These are phyloP conservation scores for Macrolepiota dolichaula DNA, from an alignment of 768 basidiomycete species.

Conservation along the genomic window DNA sequence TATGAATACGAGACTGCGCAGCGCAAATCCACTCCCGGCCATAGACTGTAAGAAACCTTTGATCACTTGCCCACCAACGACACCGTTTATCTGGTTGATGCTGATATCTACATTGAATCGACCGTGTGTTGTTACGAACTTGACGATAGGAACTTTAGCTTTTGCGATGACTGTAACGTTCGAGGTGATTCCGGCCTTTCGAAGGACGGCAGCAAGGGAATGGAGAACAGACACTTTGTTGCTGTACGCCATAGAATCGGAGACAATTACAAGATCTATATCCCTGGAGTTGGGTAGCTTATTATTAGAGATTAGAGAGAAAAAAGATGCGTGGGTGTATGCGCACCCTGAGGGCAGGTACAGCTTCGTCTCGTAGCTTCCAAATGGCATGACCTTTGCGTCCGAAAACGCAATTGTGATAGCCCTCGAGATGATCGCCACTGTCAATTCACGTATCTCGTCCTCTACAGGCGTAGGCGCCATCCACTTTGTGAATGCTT, in stretches of 20 bases:
- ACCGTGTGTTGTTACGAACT: slow-evolving; percentile 82
- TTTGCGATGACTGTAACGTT: slow-evolving; percentile 86
- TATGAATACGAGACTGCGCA: slow-evolving; percentile 82
- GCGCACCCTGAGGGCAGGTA: slow-evolving; percentile 90
- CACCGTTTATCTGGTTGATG: slow-evolving; percentile 85
- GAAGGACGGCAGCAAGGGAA: slow-evolving; percentile 74
- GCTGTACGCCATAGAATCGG: slow-evolving; percentile 66
- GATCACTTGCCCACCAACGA: slow-evolving; percentile 75
- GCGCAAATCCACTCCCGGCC: slow-evolving; percentile 49
- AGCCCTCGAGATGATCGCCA: slow-evolving; percentile 64
- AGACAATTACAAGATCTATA: slow-evolving; percentile 92
- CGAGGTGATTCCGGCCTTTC: slow-evolving; percentile 66
- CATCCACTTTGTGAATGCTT: slow-evolving; percentile 86
- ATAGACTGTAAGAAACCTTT: slow-evolving; percentile 60
- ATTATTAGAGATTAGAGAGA: slow-evolving; percentile 16
- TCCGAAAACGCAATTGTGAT: slow-evolving; percentile 70
- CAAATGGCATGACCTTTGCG: slow-evolving; percentile 82
- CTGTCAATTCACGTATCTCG: slow-evolving; percentile 72
- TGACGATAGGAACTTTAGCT: slow-evolving; percentile 96
- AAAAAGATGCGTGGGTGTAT: not conserved
- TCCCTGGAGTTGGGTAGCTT: slow-evolving; percentile 53
- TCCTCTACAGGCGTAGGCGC: slow-evolving; percentile 84
- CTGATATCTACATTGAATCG: slow-evolving; percentile 91
- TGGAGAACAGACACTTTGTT: slow-evolving; percentile 70
- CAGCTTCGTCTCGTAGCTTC: slow-evolving; percentile 89